Percentiles rank a stretch among this genome's conserved stretches.
These are phyloP conservation scores for Aspergillus sp. DNA, from an alignment of 2,329 filamentous ascomycete species.

Conservation along the genomic window DNA sequence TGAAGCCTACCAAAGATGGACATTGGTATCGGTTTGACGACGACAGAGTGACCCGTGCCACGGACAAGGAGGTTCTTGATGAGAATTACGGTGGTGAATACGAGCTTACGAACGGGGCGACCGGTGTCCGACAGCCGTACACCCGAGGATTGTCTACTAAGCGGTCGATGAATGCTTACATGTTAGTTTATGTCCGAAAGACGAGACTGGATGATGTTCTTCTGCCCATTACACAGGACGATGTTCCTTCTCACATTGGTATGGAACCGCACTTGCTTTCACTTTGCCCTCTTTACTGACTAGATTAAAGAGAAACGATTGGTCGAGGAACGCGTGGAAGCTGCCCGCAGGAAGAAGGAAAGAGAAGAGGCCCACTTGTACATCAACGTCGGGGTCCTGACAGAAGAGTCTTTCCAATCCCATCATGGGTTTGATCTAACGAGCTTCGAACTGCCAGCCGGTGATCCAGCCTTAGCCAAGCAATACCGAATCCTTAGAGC, in stretches of 20 bases:
- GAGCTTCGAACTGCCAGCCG: constrained; percentile 56
- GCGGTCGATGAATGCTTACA: constrained; percentile 84
- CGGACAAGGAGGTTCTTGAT: constrained; percentile 83
- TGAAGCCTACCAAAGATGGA: constrained; percentile 89
- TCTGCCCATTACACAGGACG: constrained; percentile 66
- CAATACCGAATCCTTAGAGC: constrained; percentile 68
- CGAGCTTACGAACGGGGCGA: constrained; percentile 51
- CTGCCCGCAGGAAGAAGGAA: constrained; percentile 77
- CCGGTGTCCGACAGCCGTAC: constrained; percentile 59
- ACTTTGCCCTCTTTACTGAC: constrained; percentile 16
- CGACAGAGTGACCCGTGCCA: constrained; percentile 92
- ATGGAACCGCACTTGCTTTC: constrained; percentile 25
- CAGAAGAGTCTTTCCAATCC: constrained; percentile 71
- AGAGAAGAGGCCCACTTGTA: constrained; percentile 93
- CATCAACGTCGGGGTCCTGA: constrained; percentile 76
- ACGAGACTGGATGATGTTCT: constrained; percentile 79
- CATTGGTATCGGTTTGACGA: constrained; percentile 98
- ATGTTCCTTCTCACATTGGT: constrained; percentile 79
- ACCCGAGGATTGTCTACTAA: constrained; percentile 61
- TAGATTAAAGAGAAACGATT: constrained; percentile 59
- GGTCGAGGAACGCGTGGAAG: constrained; percentile 72
- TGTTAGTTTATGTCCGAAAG: constrained; percentile 96
- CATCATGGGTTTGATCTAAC: constrained; percentile 83
- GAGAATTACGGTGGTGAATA: constrained; percentile 97
- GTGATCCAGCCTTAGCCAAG: constrained; percentile 66